A percentile compares a stretch with the other conserved stretches of the same genome.
These are phyloP conservation scores for Sugiyamaella pinicola DNA, from an alignment of 1,139 yeast species.

Conservation along the genomic window DNA sequence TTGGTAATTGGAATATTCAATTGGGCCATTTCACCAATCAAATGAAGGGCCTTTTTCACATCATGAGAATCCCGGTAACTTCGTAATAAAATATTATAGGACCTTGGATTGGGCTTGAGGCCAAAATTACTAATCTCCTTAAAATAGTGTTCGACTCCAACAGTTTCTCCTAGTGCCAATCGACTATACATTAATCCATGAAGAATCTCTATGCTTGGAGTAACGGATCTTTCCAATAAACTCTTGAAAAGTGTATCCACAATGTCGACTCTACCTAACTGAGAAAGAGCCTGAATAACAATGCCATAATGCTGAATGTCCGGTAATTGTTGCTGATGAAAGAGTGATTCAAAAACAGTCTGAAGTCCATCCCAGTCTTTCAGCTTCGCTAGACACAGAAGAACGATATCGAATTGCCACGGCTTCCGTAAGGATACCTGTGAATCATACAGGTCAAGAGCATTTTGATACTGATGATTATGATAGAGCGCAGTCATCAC, in stretches of 20 bases:
- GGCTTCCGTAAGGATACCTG: constrained; percentile 38
- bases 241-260: constrained; percentile 57
- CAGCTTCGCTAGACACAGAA: constrained; percentile 51
- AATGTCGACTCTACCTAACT: constrained; percentile 56
- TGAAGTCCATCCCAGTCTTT: constrained; percentile 64
- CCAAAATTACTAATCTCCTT: constrained; percentile 46
- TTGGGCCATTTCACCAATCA: constrained; percentile 36
- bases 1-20: constrained; percentile 34
- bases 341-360: constrained; percentile 61
- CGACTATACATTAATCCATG: constrained; percentile 51
- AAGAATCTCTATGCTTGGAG: constrained; percentile 53
- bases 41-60: constrained; percentile 37
- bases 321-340: constrained; percentile 58
- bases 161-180: constrained; percentile 50
- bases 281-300: constrained; percentile 64
- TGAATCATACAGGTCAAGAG: constrained; percentile 46
- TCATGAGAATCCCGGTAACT: constrained; percentile 39
- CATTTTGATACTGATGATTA: constrained; percentile 48
- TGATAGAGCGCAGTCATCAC: constrained; percentile 50
- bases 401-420: constrained; percentile 35
- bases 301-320: constrained; percentile 61
- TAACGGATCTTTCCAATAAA: constrained; percentile 48
- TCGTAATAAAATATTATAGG: constrained; percentile 36
- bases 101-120: constrained; percentile 39
- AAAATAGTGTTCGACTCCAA: constrained; percentile 50